phyloP scores from a whole-genome alignment of 1,139 yeast genomes.

The Scheffersomyces illinoinensis region DNA sequence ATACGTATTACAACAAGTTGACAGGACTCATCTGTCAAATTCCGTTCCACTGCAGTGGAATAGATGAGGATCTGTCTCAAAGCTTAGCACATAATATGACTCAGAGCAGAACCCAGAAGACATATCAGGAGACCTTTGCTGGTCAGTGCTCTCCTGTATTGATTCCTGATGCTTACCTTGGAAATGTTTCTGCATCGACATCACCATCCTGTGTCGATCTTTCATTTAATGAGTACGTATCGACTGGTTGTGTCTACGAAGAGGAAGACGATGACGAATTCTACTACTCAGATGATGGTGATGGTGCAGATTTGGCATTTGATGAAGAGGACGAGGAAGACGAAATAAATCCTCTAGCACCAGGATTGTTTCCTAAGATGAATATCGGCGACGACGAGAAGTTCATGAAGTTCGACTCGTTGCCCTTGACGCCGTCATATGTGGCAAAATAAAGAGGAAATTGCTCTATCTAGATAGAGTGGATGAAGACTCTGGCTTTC shows the following conservation, averaged over 20 bases:
- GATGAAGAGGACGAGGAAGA: constrained; percentile 15
- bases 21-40: constrained; percentile 2
- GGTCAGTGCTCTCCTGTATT: not conserved
- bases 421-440: constrained; percentile 34
- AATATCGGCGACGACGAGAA: constrained; percentile 21
- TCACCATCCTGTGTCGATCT: not conserved
- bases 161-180: constrained; percentile 1
- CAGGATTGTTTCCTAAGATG: constrained; percentile 43
- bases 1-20: constrained; percentile 9
- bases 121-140: not conserved
- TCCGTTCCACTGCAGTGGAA: not conserved
- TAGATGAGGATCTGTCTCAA: not conserved
- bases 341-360: constrained; percentile 27
- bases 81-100: not conserved
- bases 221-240: not conserved
- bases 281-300: constrained; percentile 1
- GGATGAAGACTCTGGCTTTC: not conserved
- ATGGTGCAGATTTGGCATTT: constrained; percentile 1
- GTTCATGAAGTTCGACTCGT: constrained; percentile 25
- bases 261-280: not conserved
- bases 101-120: not conserved
- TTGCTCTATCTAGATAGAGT: not conserved
- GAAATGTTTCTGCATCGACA: not conserved
- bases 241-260: not conserved
- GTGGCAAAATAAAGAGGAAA: constrained; percentile 8